Evolutionary conservation across 1,139 yeast genomes (phyloP), one percentile per base, ranked within the genome.

Genomic region (Diutina mesorugosa): DNA sequence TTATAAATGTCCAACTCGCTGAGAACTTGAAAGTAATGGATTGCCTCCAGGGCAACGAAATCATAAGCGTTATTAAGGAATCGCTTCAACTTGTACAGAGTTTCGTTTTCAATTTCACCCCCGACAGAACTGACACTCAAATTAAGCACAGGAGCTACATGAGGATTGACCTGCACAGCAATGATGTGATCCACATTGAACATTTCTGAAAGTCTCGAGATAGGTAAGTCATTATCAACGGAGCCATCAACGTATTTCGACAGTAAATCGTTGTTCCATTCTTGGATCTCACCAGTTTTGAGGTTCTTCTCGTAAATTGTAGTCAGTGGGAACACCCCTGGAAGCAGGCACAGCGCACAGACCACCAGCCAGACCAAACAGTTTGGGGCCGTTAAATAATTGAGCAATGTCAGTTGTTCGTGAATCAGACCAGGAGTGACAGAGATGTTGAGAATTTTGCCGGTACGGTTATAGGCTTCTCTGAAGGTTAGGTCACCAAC

Each of bases 271-370:
- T 90, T 89, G 60, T 87, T 85, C 99, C 99, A 93, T 62, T 85
- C 85, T 57, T 79, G 81, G 8, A 82, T 74, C 58, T 78, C 79
- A 21, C 85, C 85, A 0, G 96, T 88, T 57, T 75, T 75, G 1
- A 87, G 82, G 62, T 87, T 85, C 68, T 90, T 90, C 62, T 93
- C 97, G 64, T 85, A 85, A 51, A 93, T 83, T 0, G 93, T 84
- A 35, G 90, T 84, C 0, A 96, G 85, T 0, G 96, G 88, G 67
- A 93, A 95, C 2, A 93, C 78, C 1, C 96, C 88, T 0, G 99
- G 99, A 29, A 93, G 78, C 0, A 98, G 85, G 69, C 99, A 93
- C 48, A 97, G 88, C 1, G 98, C 97, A 71, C 97, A 90, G 1
- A 93, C 97, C 0, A 98, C 99, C 0, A 97, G 89, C 83, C 85